phyloP scores from a whole-genome alignment of 805 yeast species.

The Nakazawaea peltata region DNA sequence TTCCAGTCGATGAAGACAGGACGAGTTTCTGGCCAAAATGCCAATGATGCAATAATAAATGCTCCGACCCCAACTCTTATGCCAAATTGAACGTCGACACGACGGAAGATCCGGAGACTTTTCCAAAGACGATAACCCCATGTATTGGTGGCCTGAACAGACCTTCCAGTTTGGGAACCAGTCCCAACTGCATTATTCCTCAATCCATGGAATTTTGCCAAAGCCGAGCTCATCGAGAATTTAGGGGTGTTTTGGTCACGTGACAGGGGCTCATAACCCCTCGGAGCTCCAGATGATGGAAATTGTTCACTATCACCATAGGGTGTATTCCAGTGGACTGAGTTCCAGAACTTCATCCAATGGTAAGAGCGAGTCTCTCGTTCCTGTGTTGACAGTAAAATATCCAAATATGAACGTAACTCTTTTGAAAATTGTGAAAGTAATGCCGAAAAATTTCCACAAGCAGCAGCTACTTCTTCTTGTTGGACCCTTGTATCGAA shows the following conservation, averaged over 20 bases:
- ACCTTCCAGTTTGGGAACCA: conserved; percentile 17
- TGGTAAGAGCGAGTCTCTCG: conserved; percentile 29
- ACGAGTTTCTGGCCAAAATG: conserved; percentile 52
- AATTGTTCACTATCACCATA: too few relatives aligned
- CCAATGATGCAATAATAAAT: conserved; percentile 53
- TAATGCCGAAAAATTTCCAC: conserved; percentile 70
- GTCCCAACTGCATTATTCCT: too few relatives aligned
- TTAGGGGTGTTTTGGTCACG: too few relatives aligned
- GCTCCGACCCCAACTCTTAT: conserved; percentile 76
- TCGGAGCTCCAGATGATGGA: too few relatives aligned
- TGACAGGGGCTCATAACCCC: too few relatives aligned
- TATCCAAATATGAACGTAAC: conserved; percentile 36
- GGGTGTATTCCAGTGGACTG: conserved; percentile 4
- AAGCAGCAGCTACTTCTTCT: conserved; percentile 78
- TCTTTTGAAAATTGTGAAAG: conserved; percentile 57
- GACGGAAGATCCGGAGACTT: conserved; percentile 40
- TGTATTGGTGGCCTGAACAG: conserved; percentile 11
- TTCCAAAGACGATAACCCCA: conserved; percentile 37
- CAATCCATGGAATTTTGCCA: conserved; percentile 18
- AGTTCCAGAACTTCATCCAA: conserved; percentile 49
- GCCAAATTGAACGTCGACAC: conserved; percentile 72
- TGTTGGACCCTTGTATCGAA: conserved; percentile 45
- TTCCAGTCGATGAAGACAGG: conserved; percentile 55
- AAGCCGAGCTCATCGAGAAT: conserved; percentile 26
- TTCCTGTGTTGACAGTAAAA: conserved; percentile 22